Evolutionary conservation across 2,329 filamentous ascomycete genomes (phyloP), one percentile per base, ranked within the genome.

Genomic region (Delphinella strobiligena): DNA sequence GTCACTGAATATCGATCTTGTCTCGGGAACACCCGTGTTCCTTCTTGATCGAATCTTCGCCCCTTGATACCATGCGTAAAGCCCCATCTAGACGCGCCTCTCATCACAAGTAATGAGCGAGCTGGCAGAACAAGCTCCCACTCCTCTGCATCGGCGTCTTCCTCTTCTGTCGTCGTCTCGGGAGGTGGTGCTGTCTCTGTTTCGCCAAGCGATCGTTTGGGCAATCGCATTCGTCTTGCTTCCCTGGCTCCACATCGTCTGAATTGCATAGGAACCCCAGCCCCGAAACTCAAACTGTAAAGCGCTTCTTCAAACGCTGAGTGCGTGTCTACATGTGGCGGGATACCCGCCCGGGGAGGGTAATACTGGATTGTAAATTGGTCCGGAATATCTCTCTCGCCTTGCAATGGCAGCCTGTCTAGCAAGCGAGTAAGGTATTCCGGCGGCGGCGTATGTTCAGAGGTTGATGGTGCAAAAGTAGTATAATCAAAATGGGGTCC

Each of bases 401-500:
- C 39, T 30, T 34, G 35, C 4, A 34, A 34, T 9, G 39, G 39
- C 17, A 41, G 16, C 12, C 39, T 34, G 15, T 29, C 22, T 22
- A 41, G 14, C 22, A 41, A 14, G 2, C 39, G 19, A 11, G 34
- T 41, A 7, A 41, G 35, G 4, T 41, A 37, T 11, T 19, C 19
- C 9, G 39, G 39, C 3, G 39, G 39, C 1, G 39, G 39, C 12
- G 39, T 41, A 31, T 30, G 36, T n/a, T 27, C 33, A 8, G 39
- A 33, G 11, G 35, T 37, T 4, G 34, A 37, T 3, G 34, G 30
- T 15, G 39, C 39, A 30, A 41, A 41, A 7, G 39, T 41, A 8
- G 39, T 41, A 14, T 41, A 41, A 18, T 41, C 39, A 24, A 41
- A 41, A 17, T 41, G 39, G 5, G 39, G 39, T 14, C 39, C 39